phyloP scores from a whole-genome alignment of 2,329 filamentous ascomycete species.

The Calycina herbarum region DNA sequence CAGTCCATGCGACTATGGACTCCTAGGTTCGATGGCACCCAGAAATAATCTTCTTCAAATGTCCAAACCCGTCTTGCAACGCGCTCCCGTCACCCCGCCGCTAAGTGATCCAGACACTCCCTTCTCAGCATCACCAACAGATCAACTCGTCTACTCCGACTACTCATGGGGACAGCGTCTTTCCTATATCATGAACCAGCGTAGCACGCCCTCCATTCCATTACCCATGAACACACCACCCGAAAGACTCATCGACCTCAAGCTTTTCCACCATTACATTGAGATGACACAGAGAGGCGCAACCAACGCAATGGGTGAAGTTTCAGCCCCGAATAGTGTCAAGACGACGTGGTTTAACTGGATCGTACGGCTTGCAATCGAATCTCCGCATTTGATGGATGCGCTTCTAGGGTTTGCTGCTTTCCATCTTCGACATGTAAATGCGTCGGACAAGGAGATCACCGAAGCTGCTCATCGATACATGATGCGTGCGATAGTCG shows the following conservation, averaged over 20 bases:
- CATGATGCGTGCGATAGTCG: constrained; percentile 58
- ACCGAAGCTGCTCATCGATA: constrained; percentile 61
- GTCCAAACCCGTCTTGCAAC: not conserved
- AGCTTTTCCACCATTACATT: constrained; percentile 63
- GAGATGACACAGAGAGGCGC: constrained; percentile 44
- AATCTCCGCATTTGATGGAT: constrained; percentile 57
- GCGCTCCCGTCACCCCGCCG: not conserved
- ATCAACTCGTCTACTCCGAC: constrained; percentile 5
- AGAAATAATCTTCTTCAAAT: constrained; percentile 6
- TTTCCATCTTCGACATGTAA: constrained; percentile 56
- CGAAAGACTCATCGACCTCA: constrained; percentile 49
- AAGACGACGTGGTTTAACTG: constrained; percentile 53
- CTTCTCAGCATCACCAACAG: constrained; percentile 5
- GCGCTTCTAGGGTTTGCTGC: constrained; percentile 62
- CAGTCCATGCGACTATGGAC: constrained; percentile 62
- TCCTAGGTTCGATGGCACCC: constrained; percentile 23
- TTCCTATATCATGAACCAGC: constrained; percentile 13
- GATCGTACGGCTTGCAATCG: constrained; percentile 59
- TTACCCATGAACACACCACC: constrained; percentile 19
- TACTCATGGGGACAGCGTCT: not conserved
- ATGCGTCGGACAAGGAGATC: constrained; percentile 55
- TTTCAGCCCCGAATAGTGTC: constrained; percentile 49
- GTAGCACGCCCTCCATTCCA: constrained; percentile 18
- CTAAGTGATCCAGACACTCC: constrained; percentile 7
- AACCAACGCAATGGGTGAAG: not conserved